A percentile compares a stretch with the other conserved stretches of the same genome.
phyloP scores from a whole-genome alignment of 306 rosid species.

The Vigna hirtella region DNA sequence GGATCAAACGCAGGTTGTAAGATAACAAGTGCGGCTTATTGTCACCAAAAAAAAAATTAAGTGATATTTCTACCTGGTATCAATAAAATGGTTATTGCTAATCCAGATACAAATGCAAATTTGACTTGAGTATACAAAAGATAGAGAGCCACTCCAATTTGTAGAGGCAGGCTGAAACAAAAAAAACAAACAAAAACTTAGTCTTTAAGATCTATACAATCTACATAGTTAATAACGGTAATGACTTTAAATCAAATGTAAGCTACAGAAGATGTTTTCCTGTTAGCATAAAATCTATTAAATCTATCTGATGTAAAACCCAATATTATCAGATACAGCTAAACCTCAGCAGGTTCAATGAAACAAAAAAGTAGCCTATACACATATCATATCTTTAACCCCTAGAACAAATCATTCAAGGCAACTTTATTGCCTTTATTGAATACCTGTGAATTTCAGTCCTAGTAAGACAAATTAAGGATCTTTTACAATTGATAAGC shows the following conservation, averaged over 20 bases:
- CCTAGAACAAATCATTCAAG: not conserved
- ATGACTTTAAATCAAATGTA: conserved; percentile 28
- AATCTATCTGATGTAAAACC: conserved; percentile 12
- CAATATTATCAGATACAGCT: not conserved
- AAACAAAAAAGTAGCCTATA: conserved; percentile 7
- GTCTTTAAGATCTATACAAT: conserved; percentile 31
- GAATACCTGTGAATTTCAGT: conserved; percentile 9
- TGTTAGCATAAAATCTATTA: not conserved
- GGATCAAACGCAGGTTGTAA: conserved; percentile 23
- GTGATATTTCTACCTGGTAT: conserved; percentile 79
- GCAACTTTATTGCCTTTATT: conserved; percentile 6
- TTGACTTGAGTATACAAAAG: conserved; percentile 92
- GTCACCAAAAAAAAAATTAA: not conserved
- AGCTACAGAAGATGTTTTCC: conserved; percentile 10
- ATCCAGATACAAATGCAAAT: conserved; percentile 90
- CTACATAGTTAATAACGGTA: conserved; percentile 18
- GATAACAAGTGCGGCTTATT: conserved; percentile 1
- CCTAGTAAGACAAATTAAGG: conserved; percentile 11
- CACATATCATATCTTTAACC: conserved; percentile 12
- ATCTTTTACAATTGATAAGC: conserved; percentile 26
- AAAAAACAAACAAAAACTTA: conserved; percentile 31
- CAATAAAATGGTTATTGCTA: conserved; percentile 81
- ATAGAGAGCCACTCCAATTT: conserved; percentile 90
- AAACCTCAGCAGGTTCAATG: conserved; percentile 11
- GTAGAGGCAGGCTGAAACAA: conserved; percentile 93